These are phyloP conservation scores for Cordyceps militaris DNA, from an alignment of 2,329 filamentous ascomycete species.

Conservation along the genomic window DNA sequence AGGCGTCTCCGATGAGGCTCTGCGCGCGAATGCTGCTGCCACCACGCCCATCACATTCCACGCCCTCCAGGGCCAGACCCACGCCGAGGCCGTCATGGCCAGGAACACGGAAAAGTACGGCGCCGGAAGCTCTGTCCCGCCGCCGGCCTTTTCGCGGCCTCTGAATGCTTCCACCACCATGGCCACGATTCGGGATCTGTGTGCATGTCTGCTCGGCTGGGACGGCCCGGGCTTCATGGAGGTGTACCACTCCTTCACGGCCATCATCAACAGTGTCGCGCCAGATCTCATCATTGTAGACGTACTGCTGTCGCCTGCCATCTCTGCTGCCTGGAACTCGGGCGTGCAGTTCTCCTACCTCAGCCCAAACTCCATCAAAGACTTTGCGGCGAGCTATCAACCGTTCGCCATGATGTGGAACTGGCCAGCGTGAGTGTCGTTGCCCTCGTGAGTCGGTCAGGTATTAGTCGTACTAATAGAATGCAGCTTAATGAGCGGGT, in stretches of 20 bases:
- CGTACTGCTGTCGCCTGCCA: constrained; percentile 34
- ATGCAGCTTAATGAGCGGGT: constrained; percentile 35
- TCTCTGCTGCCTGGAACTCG: constrained; percentile 34
- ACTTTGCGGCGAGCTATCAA: constrained; percentile 33
- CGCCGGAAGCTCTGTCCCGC: neutral
- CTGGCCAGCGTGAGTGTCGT: constrained; percentile 29
- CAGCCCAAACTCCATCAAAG: constrained; percentile 38
- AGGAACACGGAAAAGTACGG: neutral
- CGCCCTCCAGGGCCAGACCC: constrained; percentile 18
- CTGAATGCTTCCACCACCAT: constrained; percentile 19
- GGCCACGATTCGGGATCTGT: constrained; percentile 28
- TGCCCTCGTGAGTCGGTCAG: neutral
- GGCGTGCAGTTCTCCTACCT: constrained; percentile 30
- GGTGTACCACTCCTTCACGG: constrained; percentile 30
- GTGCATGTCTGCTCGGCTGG: constrained; percentile 18
- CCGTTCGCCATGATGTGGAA: constrained; percentile 30
- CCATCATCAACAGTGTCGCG: constrained; percentile 29
- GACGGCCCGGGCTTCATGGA: constrained; percentile 30
- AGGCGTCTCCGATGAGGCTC: constrained; percentile 13
- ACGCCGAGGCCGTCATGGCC: constrained; percentile 13
- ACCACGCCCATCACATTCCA: constrained; percentile 24
- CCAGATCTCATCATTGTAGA: constrained; percentile 38
- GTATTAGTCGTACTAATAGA: neutral
- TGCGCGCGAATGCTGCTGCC: neutral
- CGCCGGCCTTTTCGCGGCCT: constrained; percentile 8